These are phyloP conservation scores for Neonectria hederae DNA, from an alignment of 2,329 filamentous ascomycete species.

Conservation along the genomic window DNA sequence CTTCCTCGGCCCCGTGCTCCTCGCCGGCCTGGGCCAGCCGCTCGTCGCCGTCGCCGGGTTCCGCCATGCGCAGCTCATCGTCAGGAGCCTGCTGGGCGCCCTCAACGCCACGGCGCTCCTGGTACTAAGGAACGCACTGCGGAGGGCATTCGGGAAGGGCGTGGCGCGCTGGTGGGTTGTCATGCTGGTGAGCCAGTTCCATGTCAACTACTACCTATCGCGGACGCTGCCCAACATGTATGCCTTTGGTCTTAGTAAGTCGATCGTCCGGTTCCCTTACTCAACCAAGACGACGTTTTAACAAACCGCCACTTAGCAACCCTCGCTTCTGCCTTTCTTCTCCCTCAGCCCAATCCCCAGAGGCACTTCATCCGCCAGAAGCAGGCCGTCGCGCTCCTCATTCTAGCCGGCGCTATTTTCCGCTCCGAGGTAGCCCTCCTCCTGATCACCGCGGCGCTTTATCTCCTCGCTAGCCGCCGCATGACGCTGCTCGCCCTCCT, in stretches of 20 bases:
- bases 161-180: constrained; percentile 82
- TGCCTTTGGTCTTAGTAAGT: constrained; percentile 84
- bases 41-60: constrained; percentile 67
- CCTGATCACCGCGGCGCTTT: constrained; percentile 72
- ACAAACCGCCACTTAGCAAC: constrained; percentile 62
- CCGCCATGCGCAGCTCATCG: constrained; percentile 67
- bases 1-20: constrained; percentile 81
- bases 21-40: constrained; percentile 78
- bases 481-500: constrained; percentile 68
- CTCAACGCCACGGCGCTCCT: constrained; percentile 77
- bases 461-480: constrained; percentile 67
- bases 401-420: constrained; percentile 84
- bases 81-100: constrained; percentile 79
- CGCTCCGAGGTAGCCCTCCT: constrained; percentile 89
- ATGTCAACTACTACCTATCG: constrained; percentile 91
- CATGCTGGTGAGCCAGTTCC: constrained; percentile 87
- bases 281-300: not conserved
- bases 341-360: constrained; percentile 46
- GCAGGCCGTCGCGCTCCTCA: constrained; percentile 77
- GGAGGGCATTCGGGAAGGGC: constrained; percentile 71
- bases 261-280: not conserved
- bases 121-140: constrained; percentile 71
- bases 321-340: constrained; percentile 64
- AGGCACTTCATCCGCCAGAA: constrained; percentile 59
- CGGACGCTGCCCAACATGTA: constrained; percentile 96